Conservation (phyloP, 2,329 filamentous ascomycete genomes). For the Myriosclerotinia curreyana region DNA sequence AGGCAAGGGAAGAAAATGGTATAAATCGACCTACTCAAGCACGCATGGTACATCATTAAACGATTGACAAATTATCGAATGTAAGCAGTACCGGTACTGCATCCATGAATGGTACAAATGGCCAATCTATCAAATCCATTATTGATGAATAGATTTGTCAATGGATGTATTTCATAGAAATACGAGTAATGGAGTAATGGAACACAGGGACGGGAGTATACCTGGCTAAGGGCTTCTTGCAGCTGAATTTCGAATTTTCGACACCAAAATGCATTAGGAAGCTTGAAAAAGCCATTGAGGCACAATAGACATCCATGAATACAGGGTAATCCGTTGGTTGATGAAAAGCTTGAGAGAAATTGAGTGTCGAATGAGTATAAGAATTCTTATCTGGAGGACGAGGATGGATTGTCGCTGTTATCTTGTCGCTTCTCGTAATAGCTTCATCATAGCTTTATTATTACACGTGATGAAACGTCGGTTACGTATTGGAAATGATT, state of each 20-base stretch:
- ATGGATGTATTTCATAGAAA: not conserved
- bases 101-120: not conserved
- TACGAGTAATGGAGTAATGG: not conserved
- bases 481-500: conserved; percentile 9
- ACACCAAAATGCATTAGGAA: conserved; percentile 14
- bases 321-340: conserved; percentile 6
- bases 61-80: conserved; percentile 5
- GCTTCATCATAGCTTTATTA: conserved; percentile 16
- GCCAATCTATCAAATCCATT: conserved; percentile 1
- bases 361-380: conserved; percentile 16
- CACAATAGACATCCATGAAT: not conserved
- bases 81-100: not conserved
- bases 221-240: conserved; percentile 8
- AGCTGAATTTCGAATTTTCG: conserved; percentile 5
- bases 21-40: not conserved
- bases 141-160: conserved; percentile 15
- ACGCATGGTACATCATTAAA: conserved; percentile 2
- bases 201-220: conserved; percentile 5
- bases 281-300: not conserved
- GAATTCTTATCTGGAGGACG: conserved; percentile 15
- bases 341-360: not conserved
- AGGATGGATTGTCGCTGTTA: conserved; percentile 17
- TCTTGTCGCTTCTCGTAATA: conserved; percentile 23
- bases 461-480: conserved; percentile 10
- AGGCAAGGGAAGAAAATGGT: not conserved